Conservation (phyloP, 208 protist species). For the Trichomonas vaginalis region DNA sequence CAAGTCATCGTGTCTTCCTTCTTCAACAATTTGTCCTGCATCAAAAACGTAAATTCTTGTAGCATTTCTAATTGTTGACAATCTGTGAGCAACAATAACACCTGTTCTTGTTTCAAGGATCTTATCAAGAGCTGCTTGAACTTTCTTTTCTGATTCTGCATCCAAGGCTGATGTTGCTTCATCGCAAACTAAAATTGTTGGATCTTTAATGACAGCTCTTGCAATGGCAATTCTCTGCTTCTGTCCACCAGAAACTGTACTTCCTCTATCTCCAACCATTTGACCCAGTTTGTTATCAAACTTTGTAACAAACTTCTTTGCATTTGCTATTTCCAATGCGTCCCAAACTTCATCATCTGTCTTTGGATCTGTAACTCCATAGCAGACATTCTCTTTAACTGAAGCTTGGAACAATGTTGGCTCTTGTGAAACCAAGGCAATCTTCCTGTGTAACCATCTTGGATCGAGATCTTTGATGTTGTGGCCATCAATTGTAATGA, state of each 20-base stretch:
- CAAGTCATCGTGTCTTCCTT: background rate
- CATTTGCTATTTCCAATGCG: background rate
- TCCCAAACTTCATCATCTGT: background rate
- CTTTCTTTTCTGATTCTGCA: background rate
- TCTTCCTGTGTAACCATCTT: slow-evolving; percentile 53
- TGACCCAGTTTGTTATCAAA: background rate
- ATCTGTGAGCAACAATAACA: background rate
- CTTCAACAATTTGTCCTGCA: background rate
- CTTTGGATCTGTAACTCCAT: slow-evolving; percentile 23
- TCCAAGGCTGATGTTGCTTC: slow-evolving; percentile 13
- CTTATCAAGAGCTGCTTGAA: background rate
- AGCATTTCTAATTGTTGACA: background rate
- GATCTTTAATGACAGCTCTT: background rate
- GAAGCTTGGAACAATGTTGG: slow-evolving; percentile 64
- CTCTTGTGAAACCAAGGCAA: slow-evolving; percentile 83
- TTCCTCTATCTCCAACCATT: background rate
- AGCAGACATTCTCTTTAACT: slow-evolving; percentile 39
- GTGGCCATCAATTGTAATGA: slow-evolving; percentile 69
- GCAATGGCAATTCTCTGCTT: background rate
- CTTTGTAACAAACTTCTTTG: background rate
- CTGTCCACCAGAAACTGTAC: background rate
- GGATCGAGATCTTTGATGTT: slow-evolving; percentile 55
- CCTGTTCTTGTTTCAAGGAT: background rate
- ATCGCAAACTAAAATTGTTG: background rate
- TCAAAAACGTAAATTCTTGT: background rate